Percentiles rank a stretch among this genome's conserved stretches.
Conservation (phyloP, 805 yeast species). For the Ogataea methylovora region DNA sequence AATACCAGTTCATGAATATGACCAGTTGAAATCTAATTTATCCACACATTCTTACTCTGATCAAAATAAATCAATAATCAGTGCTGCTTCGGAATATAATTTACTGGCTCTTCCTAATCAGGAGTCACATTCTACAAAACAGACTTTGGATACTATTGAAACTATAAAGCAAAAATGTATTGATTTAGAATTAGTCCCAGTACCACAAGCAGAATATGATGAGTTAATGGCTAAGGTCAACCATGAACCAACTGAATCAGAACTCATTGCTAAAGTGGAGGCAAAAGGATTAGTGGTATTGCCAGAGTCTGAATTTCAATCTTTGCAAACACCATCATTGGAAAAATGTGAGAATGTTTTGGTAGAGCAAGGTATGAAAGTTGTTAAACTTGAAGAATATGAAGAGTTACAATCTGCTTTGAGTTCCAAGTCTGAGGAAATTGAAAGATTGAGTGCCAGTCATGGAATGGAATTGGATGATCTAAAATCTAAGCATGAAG, state of each 20-base stretch:
- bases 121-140: conserved; percentile 7
- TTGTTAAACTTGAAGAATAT: neutral
- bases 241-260: conserved; percentile 9
- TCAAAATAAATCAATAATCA: conserved; percentile 12
- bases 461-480: no score
- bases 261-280: conserved; percentile 7
- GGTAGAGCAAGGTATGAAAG: no score
- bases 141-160: conserved; percentile 3
- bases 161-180: neutral
- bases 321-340: conserved; percentile 2
- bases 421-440: no score
- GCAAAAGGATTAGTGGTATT: conserved; percentile 4
- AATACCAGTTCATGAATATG: conserved; percentile 17
- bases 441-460: no score
- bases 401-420: no score
- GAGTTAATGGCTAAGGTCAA: neutral
- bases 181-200: neutral
- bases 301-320: conserved; percentile 12
- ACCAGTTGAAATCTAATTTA: conserved; percentile 7
- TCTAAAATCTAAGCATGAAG: no score
- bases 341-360: neutral
- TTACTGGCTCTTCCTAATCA: conserved; percentile 21
- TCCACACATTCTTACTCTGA: neutral
- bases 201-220: neutral
- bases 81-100: conserved; percentile 17